Conservation (phyloP, 148 eudicot genomes). For the Talinum fruticosum region DNA sequence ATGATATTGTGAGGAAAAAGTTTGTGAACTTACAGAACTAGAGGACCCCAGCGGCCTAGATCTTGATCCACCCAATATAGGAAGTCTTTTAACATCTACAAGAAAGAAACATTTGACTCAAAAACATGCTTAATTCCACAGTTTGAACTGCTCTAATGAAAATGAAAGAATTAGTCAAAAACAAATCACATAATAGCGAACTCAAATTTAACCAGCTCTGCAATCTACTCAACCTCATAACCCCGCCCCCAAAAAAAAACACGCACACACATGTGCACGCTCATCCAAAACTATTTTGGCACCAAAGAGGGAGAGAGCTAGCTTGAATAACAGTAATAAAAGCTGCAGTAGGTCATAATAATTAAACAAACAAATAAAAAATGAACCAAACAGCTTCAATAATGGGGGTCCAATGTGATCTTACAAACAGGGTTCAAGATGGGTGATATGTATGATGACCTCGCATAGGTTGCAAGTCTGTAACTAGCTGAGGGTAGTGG, state of each 20-base stretch:
- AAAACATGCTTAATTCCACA: background rate
- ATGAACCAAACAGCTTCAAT: too few relatives aligned
- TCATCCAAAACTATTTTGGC: too few relatives aligned
- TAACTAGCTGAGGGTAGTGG: background rate
- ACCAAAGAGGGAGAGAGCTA: background rate
- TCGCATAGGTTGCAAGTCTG: too few relatives aligned
- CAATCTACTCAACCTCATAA: background rate
- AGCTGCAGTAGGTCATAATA: background rate
- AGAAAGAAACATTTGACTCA: conserved; percentile 6
- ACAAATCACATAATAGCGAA: background rate
- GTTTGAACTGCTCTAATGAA: background rate
- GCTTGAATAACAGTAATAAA: background rate
- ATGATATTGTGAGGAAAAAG: background rate
- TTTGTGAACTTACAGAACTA: conserved; percentile 66
- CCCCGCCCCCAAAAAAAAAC: too few relatives aligned
- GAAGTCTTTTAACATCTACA: conserved; percentile 74
- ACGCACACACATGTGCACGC: background rate
- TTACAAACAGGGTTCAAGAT: background rate
- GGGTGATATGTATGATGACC: background rate
- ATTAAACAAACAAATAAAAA: too few relatives aligned
- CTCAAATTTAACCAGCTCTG: background rate
- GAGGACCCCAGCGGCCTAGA: conserved; percentile 96
- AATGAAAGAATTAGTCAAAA: background rate
- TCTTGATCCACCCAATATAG: conserved; percentile 75
- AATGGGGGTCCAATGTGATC: background rate